Evolutionary conservation across 2,329 filamentous ascomycete species (phyloP).

Genomic region (Xylariaceae sp.): DNA sequence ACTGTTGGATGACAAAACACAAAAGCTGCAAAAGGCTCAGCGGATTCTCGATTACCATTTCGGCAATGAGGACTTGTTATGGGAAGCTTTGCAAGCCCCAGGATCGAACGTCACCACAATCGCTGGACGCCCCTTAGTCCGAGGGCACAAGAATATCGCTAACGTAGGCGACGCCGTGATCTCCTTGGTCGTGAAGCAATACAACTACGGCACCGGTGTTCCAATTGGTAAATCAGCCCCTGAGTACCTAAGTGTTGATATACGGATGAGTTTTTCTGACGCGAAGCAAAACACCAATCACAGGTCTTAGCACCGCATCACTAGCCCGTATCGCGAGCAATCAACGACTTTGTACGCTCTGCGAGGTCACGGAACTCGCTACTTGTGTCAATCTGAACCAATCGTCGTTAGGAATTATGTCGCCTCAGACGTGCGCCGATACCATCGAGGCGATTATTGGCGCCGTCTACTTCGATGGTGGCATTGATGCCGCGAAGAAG

Average conservation of each 20-base stretch:
- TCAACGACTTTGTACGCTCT: neutral
- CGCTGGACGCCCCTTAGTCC: neutral
- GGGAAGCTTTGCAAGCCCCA: slow-evolving; percentile 16
- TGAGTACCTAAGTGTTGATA: neutral
- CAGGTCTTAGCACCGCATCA: neutral
- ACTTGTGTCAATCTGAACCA: slow-evolving; percentile 14
- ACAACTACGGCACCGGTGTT: slow-evolving; percentile 2
- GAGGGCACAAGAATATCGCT: slow-evolving; percentile 16
- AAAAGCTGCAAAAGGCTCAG: slow-evolving; percentile 6
- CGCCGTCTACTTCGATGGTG: slow-evolving; percentile 13
- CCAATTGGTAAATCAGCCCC: slow-evolving; percentile 4
- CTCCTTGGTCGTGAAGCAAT: slow-evolving; percentile 1
- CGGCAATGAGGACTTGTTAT: slow-evolving; percentile 8
- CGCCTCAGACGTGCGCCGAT: slow-evolving; percentile 10
- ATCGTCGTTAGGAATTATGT: neutral
- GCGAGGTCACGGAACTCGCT: slow-evolving; percentile 9
- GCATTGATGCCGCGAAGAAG: slow-evolving; percentile 7
- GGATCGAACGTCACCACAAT: neutral
- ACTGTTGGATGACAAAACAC: neutral
- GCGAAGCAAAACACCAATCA: neutral
- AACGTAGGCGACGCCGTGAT: slow-evolving; percentile 12
- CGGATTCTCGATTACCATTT: slow-evolving; percentile 12
- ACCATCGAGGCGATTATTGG: slow-evolving; percentile 16
- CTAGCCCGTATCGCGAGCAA: neutral
- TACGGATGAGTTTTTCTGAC: neutral